phyloP scores from a whole-genome alignment of 345 rosid species.

The Bretschneidera sinensis region DNA sequence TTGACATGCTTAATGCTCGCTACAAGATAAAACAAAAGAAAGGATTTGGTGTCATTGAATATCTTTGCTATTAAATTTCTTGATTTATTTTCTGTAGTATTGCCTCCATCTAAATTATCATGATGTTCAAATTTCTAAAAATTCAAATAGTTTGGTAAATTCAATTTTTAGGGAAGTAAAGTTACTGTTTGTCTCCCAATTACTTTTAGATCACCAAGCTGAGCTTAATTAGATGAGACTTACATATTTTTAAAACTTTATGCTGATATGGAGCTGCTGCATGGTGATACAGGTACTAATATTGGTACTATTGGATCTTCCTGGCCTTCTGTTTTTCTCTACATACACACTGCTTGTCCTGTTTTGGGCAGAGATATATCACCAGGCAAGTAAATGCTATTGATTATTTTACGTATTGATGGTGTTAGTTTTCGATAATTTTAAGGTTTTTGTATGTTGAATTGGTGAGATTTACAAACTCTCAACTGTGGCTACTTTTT shows the following conservation, averaged over 20 bases:
- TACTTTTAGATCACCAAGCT: too few relatives aligned
- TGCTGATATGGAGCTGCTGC: slow-evolving; percentile 15
- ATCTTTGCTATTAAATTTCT: neutral
- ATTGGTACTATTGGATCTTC: slow-evolving; percentile 70
- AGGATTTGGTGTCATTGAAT: neutral
- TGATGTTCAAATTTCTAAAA: too few relatives aligned
- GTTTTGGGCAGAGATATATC: slow-evolving; percentile 99
- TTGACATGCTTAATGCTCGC: neutral
- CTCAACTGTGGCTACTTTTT: neutral
- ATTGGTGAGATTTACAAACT: neutral
- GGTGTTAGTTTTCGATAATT: neutral
- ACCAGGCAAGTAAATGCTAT: slow-evolving; percentile 57
- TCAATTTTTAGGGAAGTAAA: too few relatives aligned
- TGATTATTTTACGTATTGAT: neutral
- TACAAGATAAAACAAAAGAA: neutral
- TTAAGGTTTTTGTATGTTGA: neutral
- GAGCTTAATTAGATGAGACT: too few relatives aligned
- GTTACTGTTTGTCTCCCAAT: too few relatives aligned
- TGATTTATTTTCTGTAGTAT: too few relatives aligned
- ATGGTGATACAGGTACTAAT: slow-evolving; percentile 53
- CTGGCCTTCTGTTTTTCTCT: slow-evolving; percentile 87
- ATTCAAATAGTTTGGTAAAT: too few relatives aligned
- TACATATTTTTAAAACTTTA: neutral
- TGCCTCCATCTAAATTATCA: too few relatives aligned
- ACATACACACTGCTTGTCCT: slow-evolving; percentile 88